Evolutionary conservation across 345 rosid genomes (phyloP).

Genomic region (Citrus glauca): DNA sequence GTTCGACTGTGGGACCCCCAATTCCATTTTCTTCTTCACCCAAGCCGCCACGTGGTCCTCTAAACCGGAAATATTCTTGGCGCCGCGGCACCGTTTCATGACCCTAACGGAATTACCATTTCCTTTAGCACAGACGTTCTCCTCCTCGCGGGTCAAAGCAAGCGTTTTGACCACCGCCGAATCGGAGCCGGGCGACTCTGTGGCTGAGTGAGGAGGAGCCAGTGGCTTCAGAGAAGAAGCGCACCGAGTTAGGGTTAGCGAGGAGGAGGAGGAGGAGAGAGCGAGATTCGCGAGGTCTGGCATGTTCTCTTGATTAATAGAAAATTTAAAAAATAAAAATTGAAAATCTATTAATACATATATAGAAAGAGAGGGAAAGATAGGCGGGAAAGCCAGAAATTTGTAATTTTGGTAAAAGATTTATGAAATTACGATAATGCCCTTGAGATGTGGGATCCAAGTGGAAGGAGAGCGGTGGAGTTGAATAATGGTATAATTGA

Average conservation of each 20-base stretch:
- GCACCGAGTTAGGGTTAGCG: slow-evolving; percentile 39
- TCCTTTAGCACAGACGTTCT: neutral
- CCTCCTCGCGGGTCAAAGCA: slow-evolving; percentile 5
- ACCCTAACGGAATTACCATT: slow-evolving; percentile 19
- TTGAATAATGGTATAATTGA: neutral
- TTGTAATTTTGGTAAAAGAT: neutral
- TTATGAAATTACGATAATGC: neutral
- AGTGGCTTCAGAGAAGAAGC: slow-evolving; percentile 13
- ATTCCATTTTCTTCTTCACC: slow-evolving; percentile 48
- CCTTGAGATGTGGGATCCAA: neutral
- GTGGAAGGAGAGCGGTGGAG: neutral
- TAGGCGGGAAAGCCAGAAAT: slow-evolving; percentile 35
- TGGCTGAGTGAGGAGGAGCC: slow-evolving; percentile 21
- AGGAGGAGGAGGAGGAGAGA: slow-evolving; percentile 39
- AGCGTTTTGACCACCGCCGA: slow-evolving; percentile 25
- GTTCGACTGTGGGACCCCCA: slow-evolving; percentile 36
- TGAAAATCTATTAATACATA: neutral
- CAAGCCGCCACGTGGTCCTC: slow-evolving; percentile 45
- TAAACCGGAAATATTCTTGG: slow-evolving; percentile 27
- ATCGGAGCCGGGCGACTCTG: slow-evolving; percentile 1
- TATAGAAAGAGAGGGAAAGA: neutral
- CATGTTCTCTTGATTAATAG: slow-evolving; percentile 29
- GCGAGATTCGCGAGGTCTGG: slow-evolving; percentile 55
- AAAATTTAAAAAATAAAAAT: neutral
- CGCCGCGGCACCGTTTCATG: slow-evolving; percentile 20